Evolutionary conservation across 306 rosid genomes (phyloP).

Genomic region (Cucurbita moschata): DNA sequence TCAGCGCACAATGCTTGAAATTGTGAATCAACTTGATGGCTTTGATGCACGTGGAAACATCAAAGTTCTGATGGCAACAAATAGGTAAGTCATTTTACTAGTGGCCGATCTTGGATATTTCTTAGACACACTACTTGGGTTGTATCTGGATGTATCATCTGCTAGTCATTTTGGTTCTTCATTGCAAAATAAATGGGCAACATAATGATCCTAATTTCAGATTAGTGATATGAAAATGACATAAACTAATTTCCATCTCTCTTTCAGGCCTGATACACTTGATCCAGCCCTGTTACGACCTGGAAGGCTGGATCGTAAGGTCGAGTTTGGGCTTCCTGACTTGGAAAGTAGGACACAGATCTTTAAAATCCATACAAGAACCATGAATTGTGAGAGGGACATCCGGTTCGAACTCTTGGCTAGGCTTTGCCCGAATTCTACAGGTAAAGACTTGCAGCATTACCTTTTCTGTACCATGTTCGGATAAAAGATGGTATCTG

Average conservation of each 20-base stretch:
- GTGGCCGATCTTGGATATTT: background rate
- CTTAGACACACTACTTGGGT: background rate
- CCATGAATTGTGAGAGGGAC: slow-evolving; percentile 98
- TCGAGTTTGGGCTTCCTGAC: slow-evolving; percentile 98
- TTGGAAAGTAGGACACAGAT: slow-evolving; percentile 94
- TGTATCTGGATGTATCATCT: background rate
- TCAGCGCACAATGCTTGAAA: slow-evolving; percentile 96
- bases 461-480: background rate
- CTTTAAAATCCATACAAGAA: slow-evolving; percentile 91
- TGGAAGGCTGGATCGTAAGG: slow-evolving; percentile 92
- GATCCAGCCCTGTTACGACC: slow-evolving; percentile 95
- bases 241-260: background rate
- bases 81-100: slow-evolving; percentile 38
- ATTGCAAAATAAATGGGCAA: background rate
- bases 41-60: slow-evolving; percentile 97
- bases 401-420: slow-evolving; percentile 84
- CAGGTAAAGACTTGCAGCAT: slow-evolving; percentile 35
- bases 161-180: background rate
- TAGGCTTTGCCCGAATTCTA: slow-evolving; percentile 95
- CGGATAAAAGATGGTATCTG: background rate
- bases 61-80: slow-evolving; percentile 96
- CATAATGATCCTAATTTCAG: background rate
- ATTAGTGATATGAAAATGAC: background rate
- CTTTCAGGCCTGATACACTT: slow-evolving; percentile 86
- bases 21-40: slow-evolving; percentile 97